Conservation (phyloP, 306 rosid species). For the Cicer judaicum region DNA sequence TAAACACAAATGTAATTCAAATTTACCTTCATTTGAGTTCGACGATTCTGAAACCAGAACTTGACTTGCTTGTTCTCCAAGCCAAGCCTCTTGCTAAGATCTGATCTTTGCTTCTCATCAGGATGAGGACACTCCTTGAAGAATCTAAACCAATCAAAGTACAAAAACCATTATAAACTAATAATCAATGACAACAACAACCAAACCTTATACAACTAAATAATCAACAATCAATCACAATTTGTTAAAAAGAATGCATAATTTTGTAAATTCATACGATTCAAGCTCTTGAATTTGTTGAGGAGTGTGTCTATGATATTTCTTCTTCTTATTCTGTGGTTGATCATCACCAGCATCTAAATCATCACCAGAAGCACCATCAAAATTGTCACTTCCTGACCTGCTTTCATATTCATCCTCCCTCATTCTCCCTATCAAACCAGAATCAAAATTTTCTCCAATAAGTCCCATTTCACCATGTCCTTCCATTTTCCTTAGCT, state of each 20-base stretch:
- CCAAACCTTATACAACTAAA: neutral
- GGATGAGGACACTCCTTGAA: slow-evolving; percentile 92
- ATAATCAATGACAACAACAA: neutral
- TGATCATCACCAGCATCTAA: slow-evolving; percentile 66
- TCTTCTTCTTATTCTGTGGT: slow-evolving; percentile 58
- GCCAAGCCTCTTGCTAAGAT: slow-evolving; percentile 71
- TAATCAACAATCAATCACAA: slow-evolving; percentile 3
- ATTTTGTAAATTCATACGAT: slow-evolving; percentile 53
- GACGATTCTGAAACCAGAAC: slow-evolving; percentile 93
- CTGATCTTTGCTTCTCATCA: slow-evolving; percentile 89
- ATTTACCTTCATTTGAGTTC: slow-evolving; percentile 93
- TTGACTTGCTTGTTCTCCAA: slow-evolving; percentile 88
- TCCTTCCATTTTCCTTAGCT: slow-evolving; percentile 73
- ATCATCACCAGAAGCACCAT: slow-evolving; percentile 82
- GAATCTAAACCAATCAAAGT: slow-evolving; percentile 59
- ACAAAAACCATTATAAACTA: slow-evolving; percentile 7
- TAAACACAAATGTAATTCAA: neutral
- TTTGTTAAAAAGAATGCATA: neutral
- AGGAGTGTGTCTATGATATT: slow-evolving; percentile 90
- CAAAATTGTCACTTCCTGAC: slow-evolving; percentile 82
- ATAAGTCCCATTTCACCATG: slow-evolving; percentile 57
- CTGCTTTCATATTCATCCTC: slow-evolving; percentile 85
- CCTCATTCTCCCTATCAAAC: slow-evolving; percentile 61
- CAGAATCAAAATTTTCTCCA: slow-evolving; percentile 66
- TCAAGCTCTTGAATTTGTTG: slow-evolving; percentile 88